A percentile compares a stretch with the other conserved stretches of the same genome.
Conservation (phyloP, 2,329 filamentous ascomycete species). For the Samsoniella hepiali region DNA sequence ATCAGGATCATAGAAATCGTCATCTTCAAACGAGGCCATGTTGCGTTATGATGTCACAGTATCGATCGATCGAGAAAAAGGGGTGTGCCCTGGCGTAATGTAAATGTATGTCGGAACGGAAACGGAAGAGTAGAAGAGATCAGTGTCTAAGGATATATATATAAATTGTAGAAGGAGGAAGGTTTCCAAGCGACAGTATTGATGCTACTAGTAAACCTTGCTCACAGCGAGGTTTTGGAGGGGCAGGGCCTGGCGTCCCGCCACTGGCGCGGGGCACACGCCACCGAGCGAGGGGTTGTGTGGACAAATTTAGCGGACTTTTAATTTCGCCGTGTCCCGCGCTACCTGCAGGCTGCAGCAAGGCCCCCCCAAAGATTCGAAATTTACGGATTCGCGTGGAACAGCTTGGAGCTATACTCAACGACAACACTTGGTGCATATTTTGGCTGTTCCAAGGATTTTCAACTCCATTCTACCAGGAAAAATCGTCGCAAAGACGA, state of each 20-base stretch:
- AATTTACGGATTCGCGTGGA: slow-evolving; percentile 23
- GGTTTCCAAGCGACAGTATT: neutral
- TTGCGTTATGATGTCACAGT: slow-evolving; percentile 13
- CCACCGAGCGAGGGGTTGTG: slow-evolving; percentile 17
- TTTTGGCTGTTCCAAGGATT: slow-evolving; percentile 16
- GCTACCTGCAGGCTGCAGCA: slow-evolving; percentile 18
- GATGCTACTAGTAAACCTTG: neutral
- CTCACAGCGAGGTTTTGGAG: neutral
- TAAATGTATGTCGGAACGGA: too few species aligned
- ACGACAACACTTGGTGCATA: slow-evolving; percentile 9
- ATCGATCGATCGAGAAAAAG: neutral
- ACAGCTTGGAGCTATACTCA: slow-evolving; percentile 19
- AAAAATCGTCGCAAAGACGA: slow-evolving; percentile 16
- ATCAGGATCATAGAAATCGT: slow-evolving; percentile 19
- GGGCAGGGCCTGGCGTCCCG: slow-evolving; percentile 6
- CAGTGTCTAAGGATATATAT: neutral
- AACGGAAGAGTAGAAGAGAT: neutral
- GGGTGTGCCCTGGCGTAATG: neutral
- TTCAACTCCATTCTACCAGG: slow-evolving; percentile 7
- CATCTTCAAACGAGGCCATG: slow-evolving; percentile 17
- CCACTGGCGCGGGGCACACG: slow-evolving; percentile 18
- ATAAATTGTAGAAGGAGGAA: neutral
- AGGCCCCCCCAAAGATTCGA: slow-evolving; percentile 24
- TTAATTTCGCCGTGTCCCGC: slow-evolving; percentile 19
- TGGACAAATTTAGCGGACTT: slow-evolving; percentile 16